Base-by-base conservation (phyloP, 208 protist species). In the Endotrypanum monterogeii region DNA sequence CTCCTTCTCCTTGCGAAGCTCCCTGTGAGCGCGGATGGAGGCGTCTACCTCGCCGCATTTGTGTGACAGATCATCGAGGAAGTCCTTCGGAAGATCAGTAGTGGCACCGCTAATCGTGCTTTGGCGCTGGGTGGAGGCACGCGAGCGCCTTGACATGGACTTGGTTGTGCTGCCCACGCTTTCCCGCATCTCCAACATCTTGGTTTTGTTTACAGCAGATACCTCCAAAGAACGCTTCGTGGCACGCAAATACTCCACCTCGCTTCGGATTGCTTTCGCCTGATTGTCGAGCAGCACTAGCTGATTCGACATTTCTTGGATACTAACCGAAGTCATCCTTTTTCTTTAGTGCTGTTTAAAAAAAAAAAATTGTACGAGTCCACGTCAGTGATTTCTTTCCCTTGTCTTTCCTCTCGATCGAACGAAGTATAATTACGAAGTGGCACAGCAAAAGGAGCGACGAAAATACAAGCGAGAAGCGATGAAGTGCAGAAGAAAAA, bases 241-340 rank as follows among this genome's bases (percentile, higher is more conserved):
- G 55, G 80, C 75, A 61, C 91, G 81, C 25, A 94, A 82, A 61
- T 80, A 67, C 50, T 80, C 71, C 56, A 94, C 87, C 65, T 94
- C 87, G 44, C 74, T 79, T 51, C 90, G 90, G 20, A 94, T 81
- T n/a, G 60, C 56, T 51, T 89, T 86, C 41, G 87, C 87, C 52
- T 88, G 76, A 28, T 73, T 77, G 73, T 94, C 84, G 39, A 90
- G 72, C 68, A 79, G 83, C n/a, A 82, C 30, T 30, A 95, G 80
- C 61, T 82, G 74, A 73, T 82, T 89, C 52, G 65, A 78, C 67
- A 91, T 75, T 44, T 86, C 76, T 35, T 74, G 57, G 9, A 89
- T 46, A 32, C 58, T 70, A 16, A 75, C 50, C 4, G 72, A 73
- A 23, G 74, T 20, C 77, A 84, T 84, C n/a, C 20, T 30, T 23